Conservation (phyloP, 2,329 filamentous ascomycete genomes). For the Lasiodiplodia sp. region DNA sequence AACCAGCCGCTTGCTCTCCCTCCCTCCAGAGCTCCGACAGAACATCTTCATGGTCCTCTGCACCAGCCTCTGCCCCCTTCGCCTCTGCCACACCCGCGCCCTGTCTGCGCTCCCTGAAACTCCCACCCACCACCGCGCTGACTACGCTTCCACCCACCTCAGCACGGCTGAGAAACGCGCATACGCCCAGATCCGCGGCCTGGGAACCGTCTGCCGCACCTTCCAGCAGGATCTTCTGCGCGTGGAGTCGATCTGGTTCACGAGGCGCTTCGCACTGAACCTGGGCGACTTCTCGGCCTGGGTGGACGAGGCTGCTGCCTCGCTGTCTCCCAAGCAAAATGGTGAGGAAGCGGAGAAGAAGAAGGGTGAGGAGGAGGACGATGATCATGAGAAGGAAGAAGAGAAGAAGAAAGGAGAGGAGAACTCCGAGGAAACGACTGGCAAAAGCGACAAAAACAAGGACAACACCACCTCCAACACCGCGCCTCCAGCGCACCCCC, state of each 20-base stretch:
- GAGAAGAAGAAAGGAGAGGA: too few relatives aligned
- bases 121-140: not conserved
- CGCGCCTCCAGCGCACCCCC: too few relatives aligned
- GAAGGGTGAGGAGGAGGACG: too few relatives aligned
- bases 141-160: not conserved
- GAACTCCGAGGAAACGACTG: too few relatives aligned
- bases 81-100: not conserved
- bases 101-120: not conserved
- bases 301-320: not conserved
- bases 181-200: not conserved
- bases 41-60: not conserved
- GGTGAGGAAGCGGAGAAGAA: too few relatives aligned
- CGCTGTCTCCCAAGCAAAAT: too few relatives aligned
- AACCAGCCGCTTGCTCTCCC: not conserved
- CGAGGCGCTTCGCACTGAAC: not conserved
- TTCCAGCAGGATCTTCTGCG: not conserved
- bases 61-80: not conserved
- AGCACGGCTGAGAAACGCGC: not conserved
- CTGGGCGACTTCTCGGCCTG: not conserved
- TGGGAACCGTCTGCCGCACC: not conserved
- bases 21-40: not conserved
- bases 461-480: too few relatives aligned
- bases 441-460: too few relatives aligned
- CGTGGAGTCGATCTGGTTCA: not conserved
- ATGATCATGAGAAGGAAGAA: too few relatives aligned